Conservation (phyloP, 106 monocot species). For the Allium sativum region DNA sequence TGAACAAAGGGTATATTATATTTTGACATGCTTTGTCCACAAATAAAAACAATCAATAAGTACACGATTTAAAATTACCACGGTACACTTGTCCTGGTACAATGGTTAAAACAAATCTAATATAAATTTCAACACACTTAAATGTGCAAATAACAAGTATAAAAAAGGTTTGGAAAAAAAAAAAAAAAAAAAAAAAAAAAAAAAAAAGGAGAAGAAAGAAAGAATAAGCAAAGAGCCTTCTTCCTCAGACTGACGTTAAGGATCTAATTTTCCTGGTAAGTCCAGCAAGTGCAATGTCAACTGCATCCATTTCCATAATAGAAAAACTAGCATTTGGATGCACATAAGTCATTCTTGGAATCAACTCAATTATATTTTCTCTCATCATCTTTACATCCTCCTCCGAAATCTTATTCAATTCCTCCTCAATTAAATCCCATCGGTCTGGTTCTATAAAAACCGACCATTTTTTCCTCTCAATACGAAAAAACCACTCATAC, state of each 20-base stretch:
- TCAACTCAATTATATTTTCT: conserved; percentile 25
- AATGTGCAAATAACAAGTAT: no score
- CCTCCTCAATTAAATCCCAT: conserved; percentile 30
- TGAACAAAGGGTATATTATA: no score
- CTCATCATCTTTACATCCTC: conserved; percentile 18
- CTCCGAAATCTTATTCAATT: conserved; percentile 26
- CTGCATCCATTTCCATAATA: conserved; percentile 50
- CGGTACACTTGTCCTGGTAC: no score
- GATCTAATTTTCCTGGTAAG: conserved; percentile 28
- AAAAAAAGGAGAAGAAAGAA: no score
- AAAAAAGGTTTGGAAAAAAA: no score
- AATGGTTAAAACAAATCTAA: no score
- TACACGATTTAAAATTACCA: no score
- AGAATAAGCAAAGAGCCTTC: no score
- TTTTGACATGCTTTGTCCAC: no score
- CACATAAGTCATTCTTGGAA: conserved; percentile 39
- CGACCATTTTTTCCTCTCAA: conserved; percentile 30
- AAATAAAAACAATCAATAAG: no score
- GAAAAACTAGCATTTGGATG: conserved; percentile 38
- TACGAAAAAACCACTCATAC: conserved; percentile 40
- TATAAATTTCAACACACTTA: no score
- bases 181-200: no score
- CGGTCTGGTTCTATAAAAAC: conserved; percentile 28
- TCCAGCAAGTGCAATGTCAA: conserved; percentile 43
- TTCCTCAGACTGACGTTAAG: background rate